Conservation (phyloP, 2,329 filamentous ascomycete genomes). For the Cladophialophora yegresii region DNA sequence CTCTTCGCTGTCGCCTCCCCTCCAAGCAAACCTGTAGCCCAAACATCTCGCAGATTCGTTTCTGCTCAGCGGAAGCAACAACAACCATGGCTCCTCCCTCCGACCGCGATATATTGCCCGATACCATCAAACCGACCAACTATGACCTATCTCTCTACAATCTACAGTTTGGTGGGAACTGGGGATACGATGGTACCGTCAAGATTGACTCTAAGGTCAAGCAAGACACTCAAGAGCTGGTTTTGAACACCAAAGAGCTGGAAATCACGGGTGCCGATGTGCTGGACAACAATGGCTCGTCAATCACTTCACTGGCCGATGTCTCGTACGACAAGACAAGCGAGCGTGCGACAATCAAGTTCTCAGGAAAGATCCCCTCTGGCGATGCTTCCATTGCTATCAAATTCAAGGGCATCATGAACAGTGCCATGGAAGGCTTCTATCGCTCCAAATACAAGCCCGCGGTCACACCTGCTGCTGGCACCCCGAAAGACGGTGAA, state of each 20-base stretch:
- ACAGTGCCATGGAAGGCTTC: conserved; percentile 90
- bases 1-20: conserved; percentile 1
- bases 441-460: conserved; percentile 95
- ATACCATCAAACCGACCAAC: conserved; percentile 73
- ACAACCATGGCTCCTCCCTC: conserved; percentile 45
- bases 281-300: conserved; percentile 52
- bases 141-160: conserved; percentile 81
- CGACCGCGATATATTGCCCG: conserved; percentile 51
- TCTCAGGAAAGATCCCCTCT: conserved; percentile 70
- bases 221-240: conserved; percentile 71
- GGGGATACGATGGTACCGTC: conserved; percentile 84
- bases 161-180: conserved; percentile 69
- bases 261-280: conserved; percentile 71
- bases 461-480: conserved; percentile 66
- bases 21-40: background rate
- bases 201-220: conserved; percentile 75
- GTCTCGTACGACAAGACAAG: conserved; percentile 80
- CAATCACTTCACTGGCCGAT: conserved; percentile 41
- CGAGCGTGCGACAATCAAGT: conserved; percentile 78
- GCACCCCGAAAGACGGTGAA: conserved; percentile 72
- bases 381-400: conserved; percentile 68
- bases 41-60: conserved; percentile 35
- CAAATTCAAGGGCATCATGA: conserved; percentile 77
- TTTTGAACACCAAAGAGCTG: conserved; percentile 83
- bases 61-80: conserved; percentile 47